Conservation (phyloP, 768 basidiomycete genomes). For the Boletus tomentosulus region DNA sequence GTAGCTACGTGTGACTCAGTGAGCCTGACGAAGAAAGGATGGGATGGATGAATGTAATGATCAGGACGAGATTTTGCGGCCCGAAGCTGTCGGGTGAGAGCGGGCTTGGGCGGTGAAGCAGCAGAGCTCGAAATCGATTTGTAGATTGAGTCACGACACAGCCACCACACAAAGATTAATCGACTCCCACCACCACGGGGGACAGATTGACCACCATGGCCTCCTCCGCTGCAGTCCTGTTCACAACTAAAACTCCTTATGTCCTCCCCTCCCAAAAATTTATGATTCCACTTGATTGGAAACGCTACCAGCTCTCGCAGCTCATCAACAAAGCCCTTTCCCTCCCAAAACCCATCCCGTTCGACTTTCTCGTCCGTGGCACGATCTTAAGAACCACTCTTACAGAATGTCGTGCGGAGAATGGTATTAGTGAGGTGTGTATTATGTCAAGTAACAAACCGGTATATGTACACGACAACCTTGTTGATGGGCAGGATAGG, state of each 20-base stretch:
- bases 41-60: too few species aligned
- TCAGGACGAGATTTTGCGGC: too few species aligned
- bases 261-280: constrained; percentile 64
- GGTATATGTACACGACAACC: not conserved
- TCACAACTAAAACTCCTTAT: constrained; percentile 20
- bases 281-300: constrained; percentile 88
- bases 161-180: not conserved
- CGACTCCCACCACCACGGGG: not conserved
- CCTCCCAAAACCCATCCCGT: constrained; percentile 72
- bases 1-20: too few species aligned
- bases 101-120: too few species aligned
- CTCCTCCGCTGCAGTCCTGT: constrained; percentile 14
- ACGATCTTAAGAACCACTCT: constrained; percentile 70
- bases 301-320: constrained; percentile 94
- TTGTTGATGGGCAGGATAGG: constrained; percentile 39
- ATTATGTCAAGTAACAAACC: not conserved
- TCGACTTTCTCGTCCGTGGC: constrained; percentile 89
- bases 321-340: constrained; percentile 92
- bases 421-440: constrained; percentile 64
- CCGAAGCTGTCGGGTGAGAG: too few species aligned
- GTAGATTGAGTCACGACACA: not conserved
- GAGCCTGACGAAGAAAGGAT: too few species aligned
- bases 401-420: constrained; percentile 68
- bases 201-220: not conserved
- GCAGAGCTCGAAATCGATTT: too few species aligned